Base-by-base conservation (phyloP, 2,329 filamentous ascomycete genomes). In the Rhynchosporium secalis region DNA sequence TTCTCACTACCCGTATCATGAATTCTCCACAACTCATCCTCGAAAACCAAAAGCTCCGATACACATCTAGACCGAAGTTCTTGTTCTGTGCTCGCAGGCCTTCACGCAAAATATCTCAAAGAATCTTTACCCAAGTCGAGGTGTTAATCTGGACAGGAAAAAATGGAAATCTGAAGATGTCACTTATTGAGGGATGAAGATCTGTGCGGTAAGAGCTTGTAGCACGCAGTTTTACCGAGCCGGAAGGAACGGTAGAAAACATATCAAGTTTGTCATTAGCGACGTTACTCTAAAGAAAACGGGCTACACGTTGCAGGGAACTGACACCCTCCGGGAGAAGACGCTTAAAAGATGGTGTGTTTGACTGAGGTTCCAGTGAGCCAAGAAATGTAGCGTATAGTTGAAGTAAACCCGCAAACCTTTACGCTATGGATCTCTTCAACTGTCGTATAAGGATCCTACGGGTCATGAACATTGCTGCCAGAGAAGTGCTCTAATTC, bases 341-440 rank as follows among this genome's bases (percentile, higher is more conserved):
- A 20, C 20, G 20, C 20, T 20, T 1, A 20, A 20, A 20, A 20
- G 20, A 20, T 20, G 20, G 20, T 20, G 20, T 20, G 20, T 20
- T 20, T 8, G 33, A 3, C 3, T 3, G 7, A 12, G 10, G 43
- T 9, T n/a, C n/a, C 8, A 28, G 9, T 28, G 20, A 20, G 20
- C 20, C 20, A 20, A 20, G 49, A 41, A 54, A 54, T 3, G 49
- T 54, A 9, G 36, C 49, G 49, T 54, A 54, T 9, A 54, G 10
- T 20, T 54, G 49, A 3, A 54, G 33, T 15, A 54, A 29, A 3
- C 49, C 49, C 4, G 49, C n/a, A 5, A 15, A 33, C 28, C 49
- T 40, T 31, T 54, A 54, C 49, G 26, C 49, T 54, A 7, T 40
- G 26, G 3, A 54, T 54, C 36, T 54, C 49, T 10, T 41, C 49